Evolutionary conservation across 352 stramenopile genomes (phyloP).

Genomic region (Phytophthora citricola): DNA sequence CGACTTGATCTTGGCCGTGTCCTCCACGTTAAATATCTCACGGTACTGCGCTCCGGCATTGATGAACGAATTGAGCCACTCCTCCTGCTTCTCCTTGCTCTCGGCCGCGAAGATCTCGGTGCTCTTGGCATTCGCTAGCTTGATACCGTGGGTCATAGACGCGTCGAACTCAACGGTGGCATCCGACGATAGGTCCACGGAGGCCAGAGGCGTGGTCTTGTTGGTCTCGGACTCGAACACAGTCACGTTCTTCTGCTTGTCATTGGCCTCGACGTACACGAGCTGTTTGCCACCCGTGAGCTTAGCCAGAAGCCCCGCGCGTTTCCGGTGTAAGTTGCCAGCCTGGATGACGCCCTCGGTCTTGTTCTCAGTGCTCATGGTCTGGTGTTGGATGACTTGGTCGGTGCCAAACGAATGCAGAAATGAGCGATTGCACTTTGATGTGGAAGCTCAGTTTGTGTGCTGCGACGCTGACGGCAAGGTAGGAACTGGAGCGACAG

Average conservation of each 20-base stretch:
- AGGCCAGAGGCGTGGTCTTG: constrained; percentile 27
- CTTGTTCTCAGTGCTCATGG: constrained; percentile 27
- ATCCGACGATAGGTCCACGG: constrained; percentile 33
- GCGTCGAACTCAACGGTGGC: constrained; percentile 33
- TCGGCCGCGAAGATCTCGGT: constrained; percentile 44
- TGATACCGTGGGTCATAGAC: constrained; percentile 46
- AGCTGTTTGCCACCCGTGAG: constrained; percentile 38
- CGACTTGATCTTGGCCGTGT: constrained; percentile 40
- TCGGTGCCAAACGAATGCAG: constrained; percentile 10
- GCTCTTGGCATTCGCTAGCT: constrained; percentile 42
- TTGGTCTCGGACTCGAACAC: constrained; percentile 54
- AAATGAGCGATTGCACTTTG: not conserved
- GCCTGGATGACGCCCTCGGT: constrained; percentile 43
- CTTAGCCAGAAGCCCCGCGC: constrained; percentile 28
- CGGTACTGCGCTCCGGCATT: constrained; percentile 46
- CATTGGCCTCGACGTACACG: constrained; percentile 53
- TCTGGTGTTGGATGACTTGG: not conserved
- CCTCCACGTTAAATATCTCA: constrained; percentile 46
- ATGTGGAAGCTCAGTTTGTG: too few species aligned
- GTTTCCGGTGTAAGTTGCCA: constrained; percentile 37
- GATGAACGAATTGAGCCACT: constrained; percentile 61
- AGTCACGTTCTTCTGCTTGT: constrained; percentile 47
- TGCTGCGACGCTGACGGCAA: too few species aligned
- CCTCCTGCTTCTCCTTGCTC: constrained; percentile 54
- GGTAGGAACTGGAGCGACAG: too few species aligned